Base-by-base conservation (phyloP, 2,329 filamentous ascomycete species). In the Aspergillus sp. region DNA sequence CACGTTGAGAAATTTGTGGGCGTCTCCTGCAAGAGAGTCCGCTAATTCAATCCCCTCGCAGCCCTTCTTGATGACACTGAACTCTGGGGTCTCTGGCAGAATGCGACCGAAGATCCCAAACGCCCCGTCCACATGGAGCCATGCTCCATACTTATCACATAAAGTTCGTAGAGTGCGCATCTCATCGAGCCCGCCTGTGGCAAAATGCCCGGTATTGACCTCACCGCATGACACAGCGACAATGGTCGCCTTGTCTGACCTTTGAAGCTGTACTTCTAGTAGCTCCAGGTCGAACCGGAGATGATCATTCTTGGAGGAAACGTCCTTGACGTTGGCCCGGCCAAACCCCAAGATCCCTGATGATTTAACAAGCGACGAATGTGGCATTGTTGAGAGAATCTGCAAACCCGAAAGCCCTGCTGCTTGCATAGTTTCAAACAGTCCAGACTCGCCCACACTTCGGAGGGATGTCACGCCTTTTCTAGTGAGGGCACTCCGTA, bases 1-100 rank as follows among this genome's bases (percentile, higher is more conserved):
- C 50, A 97, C 92, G 68, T 97, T 97, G 63, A 98, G 84, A n/a
- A 97, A 79, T 73, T 97, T 97, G 76, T 98, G 94, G 0, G 86
- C 91, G 71, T 97, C 93, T 2, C 91, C 89, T 0, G 92, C 89
- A 68, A 97, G 93, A 54, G 91, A 96, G 73, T 97, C 92, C 3
- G 91, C 92, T 2, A 96, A 81, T 64, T 96, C 89, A 13, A 97
- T 76, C 0, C 91, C 91, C 4, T 85, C 82, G 1, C 78, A 83
- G 62, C 77, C 82, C 41, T 73, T 77, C 61, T 77, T 87, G 63
- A 87, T 72, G 51, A 62, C 78, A 13, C 74, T 72, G 71, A 91
- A 93, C 59, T 89, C 84, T 1, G 81, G 73, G 9, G 72, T 81
- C 0, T 82, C 73, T 0, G 85, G 83, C 1, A 97, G 82, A 0